phyloP scores from a whole-genome alignment of 768 basidiomycete genomes.

The Auriscalpium microsporum region DNA sequence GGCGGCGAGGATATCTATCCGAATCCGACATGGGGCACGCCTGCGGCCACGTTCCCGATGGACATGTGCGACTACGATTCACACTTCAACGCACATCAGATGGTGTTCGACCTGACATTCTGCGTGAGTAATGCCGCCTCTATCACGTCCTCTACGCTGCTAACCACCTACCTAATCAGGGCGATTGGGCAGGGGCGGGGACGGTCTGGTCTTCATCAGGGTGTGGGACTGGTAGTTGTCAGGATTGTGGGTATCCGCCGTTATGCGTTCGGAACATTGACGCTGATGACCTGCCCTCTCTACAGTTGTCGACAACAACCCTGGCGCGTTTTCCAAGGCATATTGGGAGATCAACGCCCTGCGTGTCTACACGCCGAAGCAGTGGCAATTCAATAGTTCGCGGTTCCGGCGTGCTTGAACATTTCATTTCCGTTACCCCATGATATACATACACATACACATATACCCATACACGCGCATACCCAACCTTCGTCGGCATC shows the following conservation, averaged over 20 bases:
- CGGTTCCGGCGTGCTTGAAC: background rate
- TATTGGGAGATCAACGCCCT: conserved; percentile 66
- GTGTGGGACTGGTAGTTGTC: conserved; percentile 33
- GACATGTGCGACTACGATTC: conserved; percentile 41
- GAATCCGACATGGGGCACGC: conserved; percentile 31
- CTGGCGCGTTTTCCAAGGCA: conserved; percentile 47
- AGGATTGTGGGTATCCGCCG: conserved; percentile 33
- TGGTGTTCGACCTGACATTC: conserved; percentile 55
- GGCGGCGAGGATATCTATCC: conserved; percentile 3
- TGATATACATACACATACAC: background rate
- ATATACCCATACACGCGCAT: background rate
- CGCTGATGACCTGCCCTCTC: no score
- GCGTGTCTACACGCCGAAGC: conserved; percentile 38
- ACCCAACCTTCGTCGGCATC: background rate
- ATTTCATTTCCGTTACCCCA: background rate
- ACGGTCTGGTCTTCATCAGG: conserved; percentile 14
- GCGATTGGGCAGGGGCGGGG: conserved; percentile 13
- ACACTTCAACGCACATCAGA: conserved; percentile 43
- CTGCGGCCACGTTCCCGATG: conserved; percentile 42
- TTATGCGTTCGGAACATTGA: no score
- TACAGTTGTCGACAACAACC: conserved; percentile 52
- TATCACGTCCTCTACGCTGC: conserved; percentile 15
- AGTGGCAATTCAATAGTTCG: background rate
- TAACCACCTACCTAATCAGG: conserved; percentile 1
- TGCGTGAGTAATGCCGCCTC: conserved; percentile 30